A percentile compares a stretch with the other conserved stretches of the same genome.
phyloP scores from a whole-genome alignment of 148 eudicot genomes.

The Spergularia marina region DNA sequence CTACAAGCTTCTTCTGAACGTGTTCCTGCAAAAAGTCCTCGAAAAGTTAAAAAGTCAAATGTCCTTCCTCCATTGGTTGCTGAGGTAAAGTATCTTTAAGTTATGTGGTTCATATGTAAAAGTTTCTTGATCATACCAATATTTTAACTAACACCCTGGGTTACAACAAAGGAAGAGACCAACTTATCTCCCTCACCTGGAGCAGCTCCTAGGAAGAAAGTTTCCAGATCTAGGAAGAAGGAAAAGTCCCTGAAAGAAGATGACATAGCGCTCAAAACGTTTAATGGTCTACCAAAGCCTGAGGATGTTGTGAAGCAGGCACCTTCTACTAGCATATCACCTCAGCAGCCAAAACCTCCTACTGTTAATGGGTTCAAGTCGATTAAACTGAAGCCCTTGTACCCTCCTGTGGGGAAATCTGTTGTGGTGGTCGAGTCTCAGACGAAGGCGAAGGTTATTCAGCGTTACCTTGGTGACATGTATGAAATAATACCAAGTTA shows the following conservation, averaged over 20 bases:
- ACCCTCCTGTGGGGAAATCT: slow-evolving; percentile 79
- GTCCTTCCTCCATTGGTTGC: slow-evolving; percentile 22
- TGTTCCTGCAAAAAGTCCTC: slow-evolving; percentile 25
- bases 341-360: slow-evolving; percentile 28
- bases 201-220: slow-evolving; percentile 36
- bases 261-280: slow-evolving; percentile 27
- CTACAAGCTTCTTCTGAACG: slow-evolving; percentile 34
- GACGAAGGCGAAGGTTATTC: slow-evolving; percentile 94
- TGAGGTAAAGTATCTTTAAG: slow-evolving; percentile 46
- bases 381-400: slow-evolving; percentile 42
- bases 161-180: slow-evolving; percentile 30
- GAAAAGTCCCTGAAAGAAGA: slow-evolving; percentile 33
- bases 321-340: slow-evolving; percentile 26
- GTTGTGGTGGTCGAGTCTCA: slow-evolving; percentile 89
- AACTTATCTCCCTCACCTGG: slow-evolving; percentile 31
- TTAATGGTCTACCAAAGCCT: slow-evolving; percentile 26
- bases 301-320: slow-evolving; percentile 23
- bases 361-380: slow-evolving; percentile 42
- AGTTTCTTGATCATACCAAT: slow-evolving; percentile 14
- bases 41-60: slow-evolving; percentile 22
- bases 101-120: not conserved
- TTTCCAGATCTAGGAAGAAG: slow-evolving; percentile 34
- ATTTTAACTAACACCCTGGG: slow-evolving; percentile 36
- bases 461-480: slow-evolving; percentile 94
- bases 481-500: slow-evolving; percentile 93